Conservation (phyloP, 2,329 filamentous ascomycete genomes). For the Colletotrichum lini region DNA sequence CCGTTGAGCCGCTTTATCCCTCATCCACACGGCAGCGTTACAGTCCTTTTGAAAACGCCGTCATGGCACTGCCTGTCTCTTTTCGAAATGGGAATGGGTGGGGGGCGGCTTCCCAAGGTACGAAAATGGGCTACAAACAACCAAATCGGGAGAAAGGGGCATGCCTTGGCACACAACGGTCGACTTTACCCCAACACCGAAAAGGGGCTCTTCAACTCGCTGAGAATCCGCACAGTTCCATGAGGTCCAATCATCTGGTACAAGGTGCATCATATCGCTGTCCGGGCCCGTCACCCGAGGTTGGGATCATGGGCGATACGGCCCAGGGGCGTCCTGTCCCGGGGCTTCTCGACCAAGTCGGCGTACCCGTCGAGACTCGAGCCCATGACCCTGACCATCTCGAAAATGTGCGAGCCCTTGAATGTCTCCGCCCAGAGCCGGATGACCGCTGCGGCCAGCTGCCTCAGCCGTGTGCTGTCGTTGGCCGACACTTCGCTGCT, state of each 20-base stretch:
- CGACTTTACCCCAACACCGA: background rate
- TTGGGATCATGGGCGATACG: slow-evolving; percentile 47
- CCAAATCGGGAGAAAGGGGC: slow-evolving; percentile 3
- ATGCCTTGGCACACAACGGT: slow-evolving; percentile 24
- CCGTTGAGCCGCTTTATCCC: slow-evolving; percentile 7
- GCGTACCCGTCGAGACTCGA: slow-evolving; percentile 70
- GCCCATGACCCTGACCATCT: slow-evolving; percentile 72
- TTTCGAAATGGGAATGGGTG: background rate
- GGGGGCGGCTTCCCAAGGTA: background rate
- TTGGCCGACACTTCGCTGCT: slow-evolving; percentile 60
- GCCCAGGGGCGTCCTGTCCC: slow-evolving; percentile 62
- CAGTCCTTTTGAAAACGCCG: background rate
- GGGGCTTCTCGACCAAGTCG: slow-evolving; percentile 68
- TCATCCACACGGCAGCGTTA: background rate
- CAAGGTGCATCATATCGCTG: background rate
- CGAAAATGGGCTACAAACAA: slow-evolving; percentile 17
- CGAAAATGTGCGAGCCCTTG: slow-evolving; percentile 73
- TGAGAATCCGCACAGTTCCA: background rate
- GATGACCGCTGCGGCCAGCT: slow-evolving; percentile 71
- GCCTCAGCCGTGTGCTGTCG: slow-evolving; percentile 67
- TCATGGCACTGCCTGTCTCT: background rate
- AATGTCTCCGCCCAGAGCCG: slow-evolving; percentile 74
- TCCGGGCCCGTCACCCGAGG: slow-evolving; percentile 24
- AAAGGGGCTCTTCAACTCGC: too few species aligned
- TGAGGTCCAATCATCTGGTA: background rate